Evolutionary conservation across 2,329 filamentous ascomycete genomes (phyloP).

Genomic region (Diaporthe citri): DNA sequence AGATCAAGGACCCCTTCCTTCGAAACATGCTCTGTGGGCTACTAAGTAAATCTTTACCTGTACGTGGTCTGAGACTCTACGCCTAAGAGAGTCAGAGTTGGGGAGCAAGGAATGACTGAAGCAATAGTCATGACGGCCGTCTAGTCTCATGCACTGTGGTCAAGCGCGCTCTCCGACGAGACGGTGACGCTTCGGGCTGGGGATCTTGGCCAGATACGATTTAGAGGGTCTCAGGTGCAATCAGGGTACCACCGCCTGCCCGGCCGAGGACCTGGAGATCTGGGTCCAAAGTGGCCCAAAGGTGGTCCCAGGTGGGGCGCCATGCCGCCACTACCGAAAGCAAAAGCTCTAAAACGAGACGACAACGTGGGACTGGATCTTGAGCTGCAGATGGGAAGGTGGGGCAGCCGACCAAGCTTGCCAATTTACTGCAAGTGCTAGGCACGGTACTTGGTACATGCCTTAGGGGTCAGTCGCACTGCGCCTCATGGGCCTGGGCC

Average conservation of each 20-base stretch:
- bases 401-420: slow-evolving; percentile 22
- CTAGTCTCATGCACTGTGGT: not conserved
- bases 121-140: not conserved
- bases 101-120: not conserved
- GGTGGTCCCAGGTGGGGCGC: slow-evolving; percentile 5
- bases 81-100: not conserved
- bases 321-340: slow-evolving; percentile 27
- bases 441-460: slow-evolving; percentile 17
- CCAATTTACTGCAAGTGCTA: slow-evolving; percentile 24
- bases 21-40: slow-evolving; percentile 2
- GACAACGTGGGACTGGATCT: slow-evolving; percentile 27
- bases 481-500: not conserved
- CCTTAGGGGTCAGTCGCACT: slow-evolving; percentile 5
- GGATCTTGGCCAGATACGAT: slow-evolving; percentile 22
- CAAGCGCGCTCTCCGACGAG: slow-evolving; percentile 17
- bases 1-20: not conserved
- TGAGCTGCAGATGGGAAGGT: slow-evolving; percentile 21
- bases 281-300: not conserved
- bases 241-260: not conserved
- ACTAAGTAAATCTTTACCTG: too few relatives aligned
- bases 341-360: slow-evolving; percentile 15
- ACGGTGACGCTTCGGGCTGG: slow-evolving; percentile 1
- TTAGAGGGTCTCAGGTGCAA: slow-evolving; percentile 12
- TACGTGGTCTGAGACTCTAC: not conserved
- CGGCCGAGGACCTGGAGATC: slow-evolving; percentile 15